These are phyloP conservation scores for Salix dunnii DNA, from an alignment of 345 rosid species.

Conservation along the genomic window DNA sequence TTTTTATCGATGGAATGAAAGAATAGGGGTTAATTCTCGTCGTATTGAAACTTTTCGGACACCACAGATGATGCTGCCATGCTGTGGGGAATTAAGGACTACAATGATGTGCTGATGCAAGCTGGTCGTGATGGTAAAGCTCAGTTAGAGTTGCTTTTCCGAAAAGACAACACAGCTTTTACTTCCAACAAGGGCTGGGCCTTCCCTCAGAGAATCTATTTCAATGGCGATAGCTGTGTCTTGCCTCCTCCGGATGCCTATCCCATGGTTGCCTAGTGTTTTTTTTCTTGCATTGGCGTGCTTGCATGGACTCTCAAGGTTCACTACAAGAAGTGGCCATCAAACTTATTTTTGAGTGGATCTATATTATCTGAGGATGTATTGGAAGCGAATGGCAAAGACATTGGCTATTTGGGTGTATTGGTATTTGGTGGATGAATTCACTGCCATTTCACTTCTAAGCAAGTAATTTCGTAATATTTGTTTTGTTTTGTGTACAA, in stretches of 20 bases:
- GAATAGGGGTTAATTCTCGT: background rate
- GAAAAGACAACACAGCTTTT: conserved; percentile 54
- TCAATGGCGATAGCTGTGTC: conserved; percentile 85
- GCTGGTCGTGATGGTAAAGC: conserved; percentile 78
- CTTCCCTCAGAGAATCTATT: conserved; percentile 79
- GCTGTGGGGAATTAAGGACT: conserved; percentile 76
- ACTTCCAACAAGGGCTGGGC: conserved; percentile 90
- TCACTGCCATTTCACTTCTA: background rate
- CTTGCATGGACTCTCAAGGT: conserved; percentile 17
- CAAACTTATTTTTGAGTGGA: conserved; percentile 13
- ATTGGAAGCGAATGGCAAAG: background rate
- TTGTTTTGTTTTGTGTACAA: too few relatives aligned
- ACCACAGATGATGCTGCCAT: conserved; percentile 72
- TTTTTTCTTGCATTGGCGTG: conserved; percentile 37
- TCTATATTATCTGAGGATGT: background rate
- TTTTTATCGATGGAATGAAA: background rate
- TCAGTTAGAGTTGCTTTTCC: conserved; percentile 82
- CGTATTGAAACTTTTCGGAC: conserved; percentile 2
- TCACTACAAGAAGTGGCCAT: background rate
- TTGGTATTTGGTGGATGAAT: background rate
- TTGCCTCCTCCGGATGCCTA: conserved; percentile 84
- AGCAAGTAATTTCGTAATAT: too few relatives aligned
- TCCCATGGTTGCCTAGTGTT: conserved; percentile 81
- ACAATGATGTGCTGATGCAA: conserved; percentile 71
- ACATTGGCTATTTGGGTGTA: background rate